Conservation (phyloP, 345 rosid genomes). For the Sisymbrium irio region DNA sequence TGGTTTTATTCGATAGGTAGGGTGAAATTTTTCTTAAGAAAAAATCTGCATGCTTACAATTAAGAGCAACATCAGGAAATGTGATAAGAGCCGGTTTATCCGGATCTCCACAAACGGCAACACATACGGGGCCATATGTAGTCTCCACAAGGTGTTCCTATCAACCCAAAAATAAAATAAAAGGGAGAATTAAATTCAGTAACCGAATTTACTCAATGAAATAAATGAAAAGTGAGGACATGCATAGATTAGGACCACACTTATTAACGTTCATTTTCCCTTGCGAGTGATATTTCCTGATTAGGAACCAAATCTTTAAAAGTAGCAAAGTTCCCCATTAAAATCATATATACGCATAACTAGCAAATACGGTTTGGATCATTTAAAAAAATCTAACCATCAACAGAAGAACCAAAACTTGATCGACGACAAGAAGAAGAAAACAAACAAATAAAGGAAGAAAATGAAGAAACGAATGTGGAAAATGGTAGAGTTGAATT, state of each 20-base stretch:
- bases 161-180: constrained; percentile 3
- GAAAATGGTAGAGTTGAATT: background rate
- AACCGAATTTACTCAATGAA: constrained; percentile 1
- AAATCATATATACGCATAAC: background rate
- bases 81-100: constrained; percentile 96
- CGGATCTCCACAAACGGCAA: constrained; percentile 84
- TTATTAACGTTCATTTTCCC: constrained; percentile 4
- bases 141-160: constrained; percentile 79
- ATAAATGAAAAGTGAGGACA: constrained; percentile 20
- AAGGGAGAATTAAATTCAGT: constrained; percentile 14
- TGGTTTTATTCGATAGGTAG: background rate
- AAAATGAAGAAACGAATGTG: background rate
- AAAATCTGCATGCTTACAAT: constrained; percentile 48
- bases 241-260: constrained; percentile 28
- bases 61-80: constrained; percentile 88
- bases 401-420: background rate
- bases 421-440: too few relatives aligned
- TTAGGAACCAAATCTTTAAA: background rate
- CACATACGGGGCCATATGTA: constrained; percentile 60
- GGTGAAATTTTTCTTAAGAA: background rate
- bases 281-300: background rate
- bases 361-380: background rate
- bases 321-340: constrained; percentile 8
- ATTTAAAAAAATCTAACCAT: background rate
- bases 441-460: background rate